Evolutionary conservation across 2,329 filamentous ascomycete species (phyloP), one percentile per base, ranked within the genome.

Genomic region (Colletotrichum magnum): DNA sequence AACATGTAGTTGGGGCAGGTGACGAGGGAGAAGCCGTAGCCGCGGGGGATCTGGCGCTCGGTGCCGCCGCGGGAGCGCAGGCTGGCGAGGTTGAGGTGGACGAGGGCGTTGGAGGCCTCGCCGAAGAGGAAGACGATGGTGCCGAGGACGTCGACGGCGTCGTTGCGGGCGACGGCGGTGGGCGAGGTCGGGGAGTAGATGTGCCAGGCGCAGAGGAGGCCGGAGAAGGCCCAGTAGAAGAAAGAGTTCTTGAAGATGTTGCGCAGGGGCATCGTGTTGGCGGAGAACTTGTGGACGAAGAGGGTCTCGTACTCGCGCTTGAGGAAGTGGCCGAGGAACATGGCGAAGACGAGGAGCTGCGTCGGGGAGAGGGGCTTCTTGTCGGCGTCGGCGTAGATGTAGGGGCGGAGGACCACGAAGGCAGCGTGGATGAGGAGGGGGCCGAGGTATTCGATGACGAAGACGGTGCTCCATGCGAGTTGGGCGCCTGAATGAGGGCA

Each of bases 1-100:
- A 97, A 98, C 85, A 97, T 89, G 85, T 99, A 99, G 84, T 99
- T 99, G 50, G 96, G 96, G 84, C 95, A 97, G 13, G 96, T 99
- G 60, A 99, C 95, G 43, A 93, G 82, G 72, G 85, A 86, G 81
- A 98, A 98, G 36, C 95, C 94, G 68, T 95, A 89, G 28, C 96
- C 96, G 66, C 85, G 85, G 1, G 96, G 96, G 72, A 99, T 97
- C 74, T 94, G 94, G 69, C 95, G 89, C 79, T 97, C 94, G 1
- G 93, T 95, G 73, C 92, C 93, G 64, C 95, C 95, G 0, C 89
- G 86, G 65, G 90, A 91, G 58, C 96, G 91, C 71, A 99, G 88
- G 70, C 89, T 87, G 32, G 92, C 90, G 26, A 99, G 88, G 62
- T 94, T 92, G 74, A 92, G 80, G 82, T 99, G 96, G 1, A 95